Conservation (phyloP, 2,329 filamentous ascomycete genomes). For the Sclerotinia minor region DNA sequence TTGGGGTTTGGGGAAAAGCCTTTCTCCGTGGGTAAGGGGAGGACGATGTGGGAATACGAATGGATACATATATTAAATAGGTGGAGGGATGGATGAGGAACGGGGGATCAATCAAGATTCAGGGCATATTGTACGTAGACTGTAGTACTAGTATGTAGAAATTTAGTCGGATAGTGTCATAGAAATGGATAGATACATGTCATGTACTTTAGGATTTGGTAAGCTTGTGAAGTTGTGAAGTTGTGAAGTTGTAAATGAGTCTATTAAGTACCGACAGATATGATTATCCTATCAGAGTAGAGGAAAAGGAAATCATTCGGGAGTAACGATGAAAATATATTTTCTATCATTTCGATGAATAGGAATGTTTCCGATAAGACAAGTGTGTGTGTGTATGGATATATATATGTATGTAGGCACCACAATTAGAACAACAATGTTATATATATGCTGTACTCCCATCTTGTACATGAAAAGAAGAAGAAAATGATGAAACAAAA, state of each 20-base stretch:
- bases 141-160: too few species aligned
- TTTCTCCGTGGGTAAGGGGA: neutral
- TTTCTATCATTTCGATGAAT: neutral
- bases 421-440: too few species aligned
- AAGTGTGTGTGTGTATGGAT: too few species aligned
- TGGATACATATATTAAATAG: neutral
- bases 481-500: too few species aligned
- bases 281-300: neutral
- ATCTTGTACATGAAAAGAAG: too few species aligned
- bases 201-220: neutral
- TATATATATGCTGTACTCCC: too few species aligned
- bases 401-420: too few species aligned
- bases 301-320: neutral
- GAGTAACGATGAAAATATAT: neutral
- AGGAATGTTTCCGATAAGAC: too few species aligned
- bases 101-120: neutral
- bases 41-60: neutral
- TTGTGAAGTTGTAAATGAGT: neutral
- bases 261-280: constrained; percentile 1
- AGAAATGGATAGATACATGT: neutral
- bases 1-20: constrained; percentile 12
- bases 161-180: too few species aligned
- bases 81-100: neutral
- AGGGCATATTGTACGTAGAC: too few species aligned
- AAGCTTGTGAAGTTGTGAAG: neutral